Conservation (phyloP, 78 protist genomes). For the Mantamonas sphyraenae region DNA sequence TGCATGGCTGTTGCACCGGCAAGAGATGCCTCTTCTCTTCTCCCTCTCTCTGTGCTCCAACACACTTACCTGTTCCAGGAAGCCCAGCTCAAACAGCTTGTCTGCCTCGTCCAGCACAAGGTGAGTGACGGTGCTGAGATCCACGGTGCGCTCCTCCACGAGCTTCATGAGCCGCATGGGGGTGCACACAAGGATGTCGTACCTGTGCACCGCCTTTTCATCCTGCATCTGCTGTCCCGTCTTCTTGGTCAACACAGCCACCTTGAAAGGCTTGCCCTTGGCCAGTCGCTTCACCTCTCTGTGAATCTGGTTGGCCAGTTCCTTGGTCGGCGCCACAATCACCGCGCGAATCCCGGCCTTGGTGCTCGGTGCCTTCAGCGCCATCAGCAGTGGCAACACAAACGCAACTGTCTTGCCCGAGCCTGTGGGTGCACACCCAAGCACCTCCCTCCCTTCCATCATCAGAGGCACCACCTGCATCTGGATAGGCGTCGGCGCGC, state of each 20-base stretch:
- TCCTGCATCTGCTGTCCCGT: not conserved
- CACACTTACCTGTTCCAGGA: constrained; percentile 55
- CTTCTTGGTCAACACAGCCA: constrained; percentile 26
- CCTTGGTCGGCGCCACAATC: constrained; percentile 76
- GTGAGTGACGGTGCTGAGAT: constrained; percentile 30
- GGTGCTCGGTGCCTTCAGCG: constrained; percentile 14
- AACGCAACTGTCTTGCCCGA: constrained; percentile 89
- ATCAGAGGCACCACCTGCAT: constrained; percentile 38
- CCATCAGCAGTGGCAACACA: constrained; percentile 54
- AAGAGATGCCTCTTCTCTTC: too few species aligned
- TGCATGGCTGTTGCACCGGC: too few species aligned
- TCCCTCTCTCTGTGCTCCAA: too few species aligned
- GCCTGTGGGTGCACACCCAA: constrained; percentile 89
- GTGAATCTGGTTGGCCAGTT: constrained; percentile 72
- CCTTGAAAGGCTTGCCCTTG: constrained; percentile 21
- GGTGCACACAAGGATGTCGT: not conserved
- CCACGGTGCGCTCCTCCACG: not conserved
- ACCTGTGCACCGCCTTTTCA: not conserved
- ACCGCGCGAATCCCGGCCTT: constrained; percentile 64
- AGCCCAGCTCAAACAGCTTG: constrained; percentile 58
- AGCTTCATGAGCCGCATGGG: not conserved
- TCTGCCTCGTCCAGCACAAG: constrained; percentile 88
- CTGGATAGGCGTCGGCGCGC: constrained; percentile 41
- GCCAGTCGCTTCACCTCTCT: constrained; percentile 23
- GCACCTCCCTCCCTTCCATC: constrained; percentile 56